These are phyloP conservation scores for Neonectria punicea DNA, from an alignment of 2,329 filamentous ascomycete genomes.

Conservation along the genomic window DNA sequence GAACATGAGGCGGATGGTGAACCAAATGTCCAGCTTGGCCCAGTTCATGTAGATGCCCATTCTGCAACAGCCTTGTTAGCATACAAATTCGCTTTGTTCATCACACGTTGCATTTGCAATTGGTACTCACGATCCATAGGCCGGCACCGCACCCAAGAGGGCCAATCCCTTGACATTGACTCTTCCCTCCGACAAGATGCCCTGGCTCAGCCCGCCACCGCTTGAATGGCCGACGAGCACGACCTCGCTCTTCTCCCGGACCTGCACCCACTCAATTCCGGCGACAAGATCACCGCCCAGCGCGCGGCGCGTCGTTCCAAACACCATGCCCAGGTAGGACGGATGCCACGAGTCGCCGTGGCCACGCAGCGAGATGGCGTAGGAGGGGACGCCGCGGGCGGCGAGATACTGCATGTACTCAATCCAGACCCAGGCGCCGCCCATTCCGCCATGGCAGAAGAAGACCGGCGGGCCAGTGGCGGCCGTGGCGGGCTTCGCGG, in stretches of 20 bases:
- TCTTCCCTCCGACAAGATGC: constrained; percentile 54
- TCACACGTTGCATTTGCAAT: neutral
- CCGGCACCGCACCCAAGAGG: constrained; percentile 59
- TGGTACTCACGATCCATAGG: constrained; percentile 48
- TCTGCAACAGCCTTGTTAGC: constrained; percentile 39
- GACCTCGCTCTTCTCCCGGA: constrained; percentile 43
- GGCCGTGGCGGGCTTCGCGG: constrained; percentile 46
- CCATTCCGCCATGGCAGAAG: constrained; percentile 66
- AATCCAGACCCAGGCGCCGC: constrained; percentile 62
- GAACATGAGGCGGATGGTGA: constrained; percentile 56
- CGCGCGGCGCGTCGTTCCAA: constrained; percentile 53
- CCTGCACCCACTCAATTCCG: constrained; percentile 52
- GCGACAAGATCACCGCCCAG: constrained; percentile 58
- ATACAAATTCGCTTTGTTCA: neutral
- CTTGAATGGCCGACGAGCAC: constrained; percentile 63
- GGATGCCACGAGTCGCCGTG: constrained; percentile 65
- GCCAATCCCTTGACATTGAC: constrained; percentile 56
- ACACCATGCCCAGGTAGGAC: constrained; percentile 59
- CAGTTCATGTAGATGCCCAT: constrained; percentile 59
- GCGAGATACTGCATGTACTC: constrained; percentile 62
- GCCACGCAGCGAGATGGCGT: constrained; percentile 63
- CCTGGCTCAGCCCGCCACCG: constrained; percentile 62
- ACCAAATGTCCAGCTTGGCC: constrained; percentile 59
- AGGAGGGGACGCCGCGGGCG: constrained; percentile 57
- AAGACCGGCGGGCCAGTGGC: constrained; percentile 52